Conservation (phyloP, 2,329 filamentous ascomycete genomes). For the Ilyonectria mors-panacis region DNA sequence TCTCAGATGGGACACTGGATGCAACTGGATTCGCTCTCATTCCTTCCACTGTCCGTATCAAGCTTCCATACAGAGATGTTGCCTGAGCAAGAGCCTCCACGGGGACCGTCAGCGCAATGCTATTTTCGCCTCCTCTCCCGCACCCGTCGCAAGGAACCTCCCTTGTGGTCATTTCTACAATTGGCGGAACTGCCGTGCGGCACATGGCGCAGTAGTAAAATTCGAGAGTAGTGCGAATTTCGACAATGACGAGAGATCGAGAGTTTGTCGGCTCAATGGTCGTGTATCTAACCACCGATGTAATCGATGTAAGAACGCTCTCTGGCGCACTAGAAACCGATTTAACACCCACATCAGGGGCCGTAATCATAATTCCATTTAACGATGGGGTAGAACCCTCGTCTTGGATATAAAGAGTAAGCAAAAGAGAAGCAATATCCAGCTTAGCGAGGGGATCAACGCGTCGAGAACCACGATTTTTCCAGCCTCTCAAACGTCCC, state of each 20-base stretch:
- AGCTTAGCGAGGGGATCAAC: not conserved
- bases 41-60: too few species aligned
- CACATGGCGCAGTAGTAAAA: not conserved
- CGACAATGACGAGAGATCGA: not conserved
- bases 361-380: not conserved
- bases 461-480: not conserved
- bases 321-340: not conserved
- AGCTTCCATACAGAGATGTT: not conserved
- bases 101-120: not conserved
- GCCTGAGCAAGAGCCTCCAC: not conserved
- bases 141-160: not conserved
- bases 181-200: not conserved
- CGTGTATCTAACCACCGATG: not conserved
- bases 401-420: not conserved
- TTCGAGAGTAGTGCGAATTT: not conserved
- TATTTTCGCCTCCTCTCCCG: not conserved
- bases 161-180: not conserved
- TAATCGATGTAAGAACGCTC: not conserved
- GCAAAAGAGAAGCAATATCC: not conserved
- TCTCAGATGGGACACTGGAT: too few species aligned
- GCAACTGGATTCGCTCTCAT: not conserved
- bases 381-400: too few species aligned
- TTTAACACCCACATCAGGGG: too few species aligned
- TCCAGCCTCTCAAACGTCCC: too few species aligned
- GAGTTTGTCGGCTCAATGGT: not conserved